Conservation (phyloP, 129 eudicot species). For the Apium graveolens region DNA sequence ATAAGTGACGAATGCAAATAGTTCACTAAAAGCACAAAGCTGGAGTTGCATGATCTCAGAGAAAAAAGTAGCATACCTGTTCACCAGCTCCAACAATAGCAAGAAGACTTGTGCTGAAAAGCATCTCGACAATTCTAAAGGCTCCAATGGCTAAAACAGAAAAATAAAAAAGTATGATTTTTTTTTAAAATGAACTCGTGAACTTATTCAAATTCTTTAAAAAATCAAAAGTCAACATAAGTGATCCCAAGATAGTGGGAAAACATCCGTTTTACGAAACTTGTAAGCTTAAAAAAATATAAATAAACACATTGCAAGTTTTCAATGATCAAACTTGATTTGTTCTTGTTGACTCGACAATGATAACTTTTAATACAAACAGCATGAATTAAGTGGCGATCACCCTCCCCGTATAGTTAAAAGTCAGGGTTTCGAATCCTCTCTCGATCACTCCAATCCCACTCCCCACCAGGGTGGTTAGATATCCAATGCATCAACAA, state of each 20-base stretch:
- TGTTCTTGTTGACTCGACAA: neutral
- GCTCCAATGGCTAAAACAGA: conserved; percentile 65
- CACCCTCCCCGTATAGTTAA: neutral
- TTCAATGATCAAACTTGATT: neutral
- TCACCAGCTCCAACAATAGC: conserved; percentile 99
- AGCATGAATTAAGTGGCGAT: neutral
- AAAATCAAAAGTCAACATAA: neutral
- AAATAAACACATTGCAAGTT: neutral
- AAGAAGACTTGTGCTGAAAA: conserved; percentile 71
- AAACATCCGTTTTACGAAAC: neutral
- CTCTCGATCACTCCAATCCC: neutral
- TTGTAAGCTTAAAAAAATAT: neutral
- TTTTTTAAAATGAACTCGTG: neutral
- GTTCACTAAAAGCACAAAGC: neutral
- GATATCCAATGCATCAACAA: neutral
- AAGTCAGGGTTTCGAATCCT: neutral
- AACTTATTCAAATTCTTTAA: neutral
- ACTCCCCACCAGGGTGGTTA: neutral
- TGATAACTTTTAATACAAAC: neutral
- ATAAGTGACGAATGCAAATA: conserved; percentile 2
- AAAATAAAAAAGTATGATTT: neutral
- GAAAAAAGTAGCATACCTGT: conserved; percentile 39
- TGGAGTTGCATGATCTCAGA: neutral
- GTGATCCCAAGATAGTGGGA: neutral
- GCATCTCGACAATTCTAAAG: conserved; percentile 87